A percentile compares a stretch with the other conserved stretches of the same genome.
phyloP scores from a whole-genome alignment of 2,329 filamentous ascomycete genomes.

The Aspergillus phoenicis region DNA sequence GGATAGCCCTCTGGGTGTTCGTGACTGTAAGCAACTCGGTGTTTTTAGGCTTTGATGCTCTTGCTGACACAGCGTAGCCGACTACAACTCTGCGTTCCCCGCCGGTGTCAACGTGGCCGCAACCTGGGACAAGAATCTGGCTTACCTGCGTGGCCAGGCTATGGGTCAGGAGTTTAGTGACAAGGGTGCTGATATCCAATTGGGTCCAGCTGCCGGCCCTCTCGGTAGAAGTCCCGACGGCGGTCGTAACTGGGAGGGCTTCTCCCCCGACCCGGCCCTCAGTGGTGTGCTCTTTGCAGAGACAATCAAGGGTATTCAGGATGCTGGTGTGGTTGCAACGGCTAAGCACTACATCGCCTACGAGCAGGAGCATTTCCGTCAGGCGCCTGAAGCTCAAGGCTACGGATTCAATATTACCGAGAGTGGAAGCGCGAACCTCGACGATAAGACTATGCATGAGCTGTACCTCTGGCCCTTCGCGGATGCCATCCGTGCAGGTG shows the following conservation, averaged over 20 bases:
- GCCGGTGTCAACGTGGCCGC: constrained; percentile 77
- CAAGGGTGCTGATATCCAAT: constrained; percentile 74
- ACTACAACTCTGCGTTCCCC: constrained; percentile 81
- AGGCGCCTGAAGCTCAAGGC: constrained; percentile 59
- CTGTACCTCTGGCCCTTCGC: constrained; percentile 70
- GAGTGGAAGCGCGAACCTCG: constrained; percentile 61
- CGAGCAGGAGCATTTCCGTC: constrained; percentile 74
- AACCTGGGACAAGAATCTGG: constrained; percentile 75
- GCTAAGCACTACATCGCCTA: constrained; percentile 76
- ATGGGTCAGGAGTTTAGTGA: constrained; percentile 75
- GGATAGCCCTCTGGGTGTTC: constrained; percentile 79
- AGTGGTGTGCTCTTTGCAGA: constrained; percentile 72
- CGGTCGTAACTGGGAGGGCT: constrained; percentile 69
- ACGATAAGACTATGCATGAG: constrained; percentile 66
- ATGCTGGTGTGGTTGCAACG: constrained; percentile 78
- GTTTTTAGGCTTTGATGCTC: not conserved
- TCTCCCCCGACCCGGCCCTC: constrained; percentile 73
- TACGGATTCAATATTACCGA: constrained; percentile 67
- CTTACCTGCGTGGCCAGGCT: constrained; percentile 67
- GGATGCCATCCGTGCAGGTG: constrained; percentile 67
- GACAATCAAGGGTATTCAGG: constrained; percentile 78
- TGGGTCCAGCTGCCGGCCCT: constrained; percentile 77
- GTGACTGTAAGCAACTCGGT: constrained; percentile 55
- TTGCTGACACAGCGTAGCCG: constrained; percentile 48
- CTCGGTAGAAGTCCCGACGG: constrained; percentile 68